phyloP scores from a whole-genome alignment of 1,284 basidiomycete genomes.

The Tausonia pullulans region DNA sequence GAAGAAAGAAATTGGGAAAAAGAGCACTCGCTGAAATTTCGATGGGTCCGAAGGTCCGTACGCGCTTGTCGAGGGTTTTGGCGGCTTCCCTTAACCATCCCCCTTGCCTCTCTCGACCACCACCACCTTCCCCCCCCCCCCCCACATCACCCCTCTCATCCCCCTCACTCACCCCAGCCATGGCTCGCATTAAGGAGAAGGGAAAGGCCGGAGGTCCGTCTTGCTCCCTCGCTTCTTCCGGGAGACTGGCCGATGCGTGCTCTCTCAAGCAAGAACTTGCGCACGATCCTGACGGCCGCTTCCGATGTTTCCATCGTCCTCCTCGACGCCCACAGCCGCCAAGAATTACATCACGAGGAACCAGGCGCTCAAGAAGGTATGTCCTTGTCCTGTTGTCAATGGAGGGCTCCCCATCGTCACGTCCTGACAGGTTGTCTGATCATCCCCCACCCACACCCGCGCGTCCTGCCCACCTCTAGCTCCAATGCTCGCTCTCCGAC shows the following conservation, averaged over 20 bases:
- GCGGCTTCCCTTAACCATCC: no score
- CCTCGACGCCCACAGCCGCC: slow-evolving; percentile 39
- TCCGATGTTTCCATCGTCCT: neutral
- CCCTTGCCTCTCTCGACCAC: neutral
- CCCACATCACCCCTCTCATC: neutral
- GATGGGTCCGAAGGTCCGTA: no score
- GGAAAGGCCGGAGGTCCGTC: slow-evolving; percentile 66
- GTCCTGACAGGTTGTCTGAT: neutral
- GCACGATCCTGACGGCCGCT: slow-evolving; percentile 13
- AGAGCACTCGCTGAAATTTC: no score
- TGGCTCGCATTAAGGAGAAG: slow-evolving; percentile 82
- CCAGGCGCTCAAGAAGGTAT: slow-evolving; percentile 63
- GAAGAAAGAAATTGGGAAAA: no score
- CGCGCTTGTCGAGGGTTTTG: no score
- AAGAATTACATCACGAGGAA: slow-evolving; percentile 93
- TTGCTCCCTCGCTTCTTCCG: neutral
- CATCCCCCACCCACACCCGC: neutral
- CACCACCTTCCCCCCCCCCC: neutral
- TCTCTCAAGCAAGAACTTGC: neutral
- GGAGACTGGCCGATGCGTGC: neutral
- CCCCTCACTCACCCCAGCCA: slow-evolving; percentile 28
- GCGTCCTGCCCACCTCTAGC: slow-evolving; percentile 36
- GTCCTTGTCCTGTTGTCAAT: neutral
- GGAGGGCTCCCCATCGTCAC: neutral
- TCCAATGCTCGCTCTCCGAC: slow-evolving; percentile 93